Evolutionary conservation across 805 yeast species (phyloP), one percentile per base, ranked within the genome.

Genomic region (Metschnikowia anglica): DNA sequence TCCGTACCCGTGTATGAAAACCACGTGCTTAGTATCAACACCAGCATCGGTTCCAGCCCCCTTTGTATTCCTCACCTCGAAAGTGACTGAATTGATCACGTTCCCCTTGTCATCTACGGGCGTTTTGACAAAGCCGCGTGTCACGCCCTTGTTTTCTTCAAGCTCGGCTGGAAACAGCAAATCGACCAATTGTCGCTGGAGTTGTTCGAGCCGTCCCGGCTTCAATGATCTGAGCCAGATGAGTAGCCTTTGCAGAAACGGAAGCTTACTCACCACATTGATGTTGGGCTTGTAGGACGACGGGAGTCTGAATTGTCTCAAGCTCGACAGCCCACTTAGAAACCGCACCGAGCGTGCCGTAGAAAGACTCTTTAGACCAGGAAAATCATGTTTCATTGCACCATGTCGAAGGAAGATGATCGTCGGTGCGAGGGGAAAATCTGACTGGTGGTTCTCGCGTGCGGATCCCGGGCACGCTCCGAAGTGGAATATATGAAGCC

Each of bases 1-100:
- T 0, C 79, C 83, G 56, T 74, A 78, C 0, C 83, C 83, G 52
- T 78, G 83, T 16, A 78, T 43, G 61, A 78, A 70, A 3, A 77
- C 82, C 17, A 78, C 47, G 54, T 76, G 66, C 44, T 63, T 74
- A 1, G 63, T 56, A 3, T 43, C 43, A 9, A 43, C 49, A 1
- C 26, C 27, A 4, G 59, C 47, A 40, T 55, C 48, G 41, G n/a
- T n/a, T n/a, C n/a, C n/a, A n/a, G n/a, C n/a, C n/a, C n/a, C n/a
- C n/a, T n/a, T n/a, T n/a, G n/a, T n/a, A n/a, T 69, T 65, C 16
- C 46, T 47, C 16, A 71, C 53, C 23, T 58, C 58, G 28, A 70
- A 60, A 15, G 56, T 51, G 15, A 71, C 51, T 45, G 69, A 72
- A 43, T 68, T 71, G 28, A 71, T 62, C 41, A 48, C 44, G 43